Percentiles rank a stretch among this genome's conserved stretches.
phyloP scores from a whole-genome alignment of 2,329 filamentous ascomycete genomes.

The Epichloe uncinata region DNA sequence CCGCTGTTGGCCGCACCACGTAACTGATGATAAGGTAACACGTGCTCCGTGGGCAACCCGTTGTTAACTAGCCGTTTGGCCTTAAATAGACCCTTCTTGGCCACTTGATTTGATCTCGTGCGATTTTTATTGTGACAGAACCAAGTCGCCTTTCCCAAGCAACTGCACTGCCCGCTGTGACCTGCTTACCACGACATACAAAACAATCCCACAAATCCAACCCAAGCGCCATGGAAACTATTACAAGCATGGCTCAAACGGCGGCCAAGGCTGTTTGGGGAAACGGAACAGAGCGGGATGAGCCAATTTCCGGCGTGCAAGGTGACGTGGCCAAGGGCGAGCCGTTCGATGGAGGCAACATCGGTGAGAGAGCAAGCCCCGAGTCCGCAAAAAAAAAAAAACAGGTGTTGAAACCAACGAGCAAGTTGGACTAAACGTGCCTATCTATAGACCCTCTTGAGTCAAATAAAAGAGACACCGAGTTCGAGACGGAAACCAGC shows the following conservation, averaged over 20 bases:
- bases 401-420: too few relatives aligned
- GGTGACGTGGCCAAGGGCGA: conserved; percentile 56
- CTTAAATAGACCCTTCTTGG: background rate
- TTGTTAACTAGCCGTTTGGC: background rate
- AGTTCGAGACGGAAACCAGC: background rate
- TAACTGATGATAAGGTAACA: background rate
- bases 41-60: too few relatives aligned
- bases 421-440: too few relatives aligned
- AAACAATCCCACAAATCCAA: background rate
- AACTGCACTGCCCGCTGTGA: background rate
- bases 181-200: background rate
- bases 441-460: background rate
- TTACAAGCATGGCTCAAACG: conserved; percentile 38
- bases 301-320: conserved; percentile 58
- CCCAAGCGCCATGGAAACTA: conserved; percentile 43
- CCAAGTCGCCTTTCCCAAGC: background rate
- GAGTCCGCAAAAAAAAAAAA: background rate
- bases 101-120: background rate
- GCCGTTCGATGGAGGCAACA: conserved; percentile 69
- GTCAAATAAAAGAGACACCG: background rate
- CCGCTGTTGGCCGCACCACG: background rate
- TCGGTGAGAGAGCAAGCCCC: conserved; percentile 28
- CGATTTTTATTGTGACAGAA: too few relatives aligned
- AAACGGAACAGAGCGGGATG: conserved; percentile 29
- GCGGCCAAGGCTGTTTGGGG: conserved; percentile 31